Percentiles rank a stretch among this genome's conserved stretches.
These are phyloP conservation scores for Lindgomyces ingoldianus DNA, from an alignment of 495 filamentous ascomycete genomes.

Conservation along the genomic window DNA sequence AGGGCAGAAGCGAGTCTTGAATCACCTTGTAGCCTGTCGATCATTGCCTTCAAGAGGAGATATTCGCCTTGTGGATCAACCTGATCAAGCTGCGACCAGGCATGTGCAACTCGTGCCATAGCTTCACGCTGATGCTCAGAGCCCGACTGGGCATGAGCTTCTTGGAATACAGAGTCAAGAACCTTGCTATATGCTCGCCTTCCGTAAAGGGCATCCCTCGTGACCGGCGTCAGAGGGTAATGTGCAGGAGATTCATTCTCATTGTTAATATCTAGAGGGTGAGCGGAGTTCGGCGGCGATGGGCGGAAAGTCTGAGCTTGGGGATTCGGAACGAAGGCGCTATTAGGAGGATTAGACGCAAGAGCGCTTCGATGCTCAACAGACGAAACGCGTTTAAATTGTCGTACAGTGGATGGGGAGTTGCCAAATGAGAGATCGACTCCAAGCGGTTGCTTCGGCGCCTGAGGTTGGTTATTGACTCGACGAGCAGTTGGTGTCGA, in stretches of 20 bases:
- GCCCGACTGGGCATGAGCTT: constrained; percentile 76
- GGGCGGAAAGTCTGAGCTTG: constrained; percentile 35
- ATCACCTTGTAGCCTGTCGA: constrained; percentile 58
- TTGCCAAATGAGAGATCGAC: constrained; percentile 90
- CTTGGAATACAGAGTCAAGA: constrained; percentile 77
- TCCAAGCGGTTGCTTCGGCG: constrained; percentile 72
- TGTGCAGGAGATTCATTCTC: constrained; percentile 36
- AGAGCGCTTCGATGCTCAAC: constrained; percentile 52
- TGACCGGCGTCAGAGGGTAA: constrained; percentile 21
- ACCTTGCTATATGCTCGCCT: constrained; percentile 75
- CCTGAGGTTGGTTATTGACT: constrained; percentile 36
- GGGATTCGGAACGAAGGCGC: constrained; percentile 36
- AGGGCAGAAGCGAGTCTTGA: constrained; percentile 43
- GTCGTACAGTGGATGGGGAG: constrained; percentile 80
- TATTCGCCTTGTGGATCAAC: constrained; percentile 90
- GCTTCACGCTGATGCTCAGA: constrained; percentile 75
- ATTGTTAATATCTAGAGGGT: constrained; percentile 28
- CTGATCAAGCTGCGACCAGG: constrained; percentile 79
- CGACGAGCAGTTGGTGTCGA: constrained; percentile 46
- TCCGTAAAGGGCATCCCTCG: constrained; percentile 77
- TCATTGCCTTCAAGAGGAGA: constrained; percentile 71
- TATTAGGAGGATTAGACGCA: constrained; percentile 39
- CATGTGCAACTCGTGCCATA: constrained; percentile 74
- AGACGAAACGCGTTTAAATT: constrained; percentile 81
- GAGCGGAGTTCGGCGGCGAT: constrained; percentile 30